Evolutionary conservation across 2,329 filamentous ascomycete species (phyloP), one percentile per base, ranked within the genome.

Genomic region (Exophiala viscosa): DNA sequence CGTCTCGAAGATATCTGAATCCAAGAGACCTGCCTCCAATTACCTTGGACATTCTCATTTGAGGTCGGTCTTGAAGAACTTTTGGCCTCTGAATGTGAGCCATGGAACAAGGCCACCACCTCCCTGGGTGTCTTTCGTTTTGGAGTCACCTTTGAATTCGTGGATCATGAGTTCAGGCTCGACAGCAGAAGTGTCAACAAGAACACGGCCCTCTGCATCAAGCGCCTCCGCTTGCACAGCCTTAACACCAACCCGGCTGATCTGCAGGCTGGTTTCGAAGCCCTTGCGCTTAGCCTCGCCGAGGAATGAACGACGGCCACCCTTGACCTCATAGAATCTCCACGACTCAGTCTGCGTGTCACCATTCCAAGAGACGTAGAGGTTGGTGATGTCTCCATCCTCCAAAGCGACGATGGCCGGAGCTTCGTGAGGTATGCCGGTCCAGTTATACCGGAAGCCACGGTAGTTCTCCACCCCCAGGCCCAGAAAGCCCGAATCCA

Each of bases 331-430:
- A 61, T 74, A 79, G 60, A 82, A 80, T 20, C 72, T 69, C 81
- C 80, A 79, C 3, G 50, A 36, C 2, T 61, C 65, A 0, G 73
- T 75, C 60, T 75, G 71, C 0, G 75, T 79, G 43, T 76, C 75
- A 3, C 77, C 77, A 51, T 79, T 79, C 77, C 76, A 80, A 3
- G 75, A 80, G 2, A 81, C 78, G 63, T 78, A 83, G n/a, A 74
- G 65, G 7, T 69, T 66, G 54, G 65, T 70, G 7, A 63, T 66
- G 17, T 58, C 60, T 1, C 62, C 60, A 5, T 63, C 55, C 14
- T 63, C 64, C 38, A 67, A 67, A 3, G 72, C 71, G 5, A 69
- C 64, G 13, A 72, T 65, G 0, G 69, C 67, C 1, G 71, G 70
- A 1, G 62, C 62, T 43, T 70, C 70, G 11, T 59, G 61, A 0